phyloP scores from a whole-genome alignment of 371 early-diverging fungal genomes.

The Capillidium rhysosporum region DNA sequence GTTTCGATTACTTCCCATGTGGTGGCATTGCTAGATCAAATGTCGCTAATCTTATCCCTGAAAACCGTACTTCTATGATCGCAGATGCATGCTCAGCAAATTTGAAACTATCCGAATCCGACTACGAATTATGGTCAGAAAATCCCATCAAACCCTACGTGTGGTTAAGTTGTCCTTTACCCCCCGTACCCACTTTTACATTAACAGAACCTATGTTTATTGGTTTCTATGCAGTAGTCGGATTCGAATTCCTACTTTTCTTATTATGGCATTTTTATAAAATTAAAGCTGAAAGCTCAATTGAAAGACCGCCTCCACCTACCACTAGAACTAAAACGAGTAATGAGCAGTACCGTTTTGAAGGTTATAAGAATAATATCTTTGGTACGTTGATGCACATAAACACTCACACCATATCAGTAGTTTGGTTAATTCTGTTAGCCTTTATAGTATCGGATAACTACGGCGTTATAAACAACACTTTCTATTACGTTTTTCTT shows the following conservation, averaged over 20 bases:
- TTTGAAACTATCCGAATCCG: slow-evolving; percentile 11
- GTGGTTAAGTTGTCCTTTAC: slow-evolving; percentile 29
- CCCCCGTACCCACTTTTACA: slow-evolving; percentile 21
- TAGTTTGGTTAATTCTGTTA: slow-evolving; percentile 41
- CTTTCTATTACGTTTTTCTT: slow-evolving; percentile 20
- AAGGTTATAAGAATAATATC: slow-evolving; percentile 34
- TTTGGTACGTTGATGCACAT: slow-evolving; percentile 28
- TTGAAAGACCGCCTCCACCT: slow-evolving; percentile 6
- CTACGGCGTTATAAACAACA: slow-evolving; percentile 25
- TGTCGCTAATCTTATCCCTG: slow-evolving; percentile 24
- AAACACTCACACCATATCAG: slow-evolving; percentile 25
- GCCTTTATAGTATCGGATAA: slow-evolving; percentile 46
- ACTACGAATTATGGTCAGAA: slow-evolving; percentile 16
- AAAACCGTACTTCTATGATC: slow-evolving; percentile 21
- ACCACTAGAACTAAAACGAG: slow-evolving; percentile 13
- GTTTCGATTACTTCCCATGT: slow-evolving; percentile 17
- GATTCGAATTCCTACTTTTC: slow-evolving; percentile 18
- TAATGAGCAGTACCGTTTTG: slow-evolving; percentile 26
- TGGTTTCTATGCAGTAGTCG: slow-evolving; percentile 22
- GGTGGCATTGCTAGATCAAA: slow-evolving; percentile 12
- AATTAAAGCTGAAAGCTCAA: slow-evolving; percentile 5
- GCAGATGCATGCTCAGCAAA: slow-evolving; percentile 20
- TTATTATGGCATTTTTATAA: slow-evolving; percentile 27
- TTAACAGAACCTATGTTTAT: slow-evolving; percentile 35
- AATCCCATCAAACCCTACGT: slow-evolving; percentile 9